Base-by-base conservation (phyloP, 371 early-diverging fungal genomes). In the Quaeritorhiza haematococci region DNA sequence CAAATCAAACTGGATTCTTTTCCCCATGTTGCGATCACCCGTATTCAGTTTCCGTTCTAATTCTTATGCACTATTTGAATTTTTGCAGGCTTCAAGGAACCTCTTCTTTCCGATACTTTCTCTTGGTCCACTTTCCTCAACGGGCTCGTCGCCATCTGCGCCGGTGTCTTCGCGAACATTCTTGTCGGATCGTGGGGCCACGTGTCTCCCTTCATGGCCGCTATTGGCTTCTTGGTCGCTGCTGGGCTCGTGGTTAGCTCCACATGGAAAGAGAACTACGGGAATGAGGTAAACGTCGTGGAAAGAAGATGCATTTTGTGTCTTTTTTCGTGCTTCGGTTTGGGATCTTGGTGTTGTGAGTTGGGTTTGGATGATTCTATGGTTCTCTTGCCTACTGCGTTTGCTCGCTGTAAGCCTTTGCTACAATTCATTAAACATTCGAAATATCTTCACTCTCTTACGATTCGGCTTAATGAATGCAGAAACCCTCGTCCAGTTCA, bases 231-330 rank as follows among this genome's bases (percentile, higher is more conserved):
- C 29, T 59, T 84, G 19, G 56, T 58, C 23, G 34, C 73, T 10
- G 82, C 83, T n/a, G 75, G 66, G 6, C 30, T 64, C 13, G 59
- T 82, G 47, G 76, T 90, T 13, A 42, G 48, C 1, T 53, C 59
- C 6, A 72, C 80, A 7, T 89, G 89, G 89, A 64, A 72, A 13
- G 89, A 89, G 53, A 89, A 88, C 65, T 88, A 83, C 71, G 89
- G 90, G 26, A 74, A 47, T 38, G 55, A 27, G 57, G 75, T 71
- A 56, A 67, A 46, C 7, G 23, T 4, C 7, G 46, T 42, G 24
- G 19, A 28, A 3, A 17, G 6, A 42, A 21, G 17, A 48, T 52
- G 17, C 38, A 19, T 55, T 32, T 51, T 54, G 19, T 33, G 15
- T 29, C 5, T n/a, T n/a, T 32, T 35, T 10, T 27, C 21, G 27